Evolutionary conservation across 2,329 filamentous ascomycete genomes (phyloP), one percentile per base, ranked within the genome.

Genomic region (Escovopsis sp.): DNA sequence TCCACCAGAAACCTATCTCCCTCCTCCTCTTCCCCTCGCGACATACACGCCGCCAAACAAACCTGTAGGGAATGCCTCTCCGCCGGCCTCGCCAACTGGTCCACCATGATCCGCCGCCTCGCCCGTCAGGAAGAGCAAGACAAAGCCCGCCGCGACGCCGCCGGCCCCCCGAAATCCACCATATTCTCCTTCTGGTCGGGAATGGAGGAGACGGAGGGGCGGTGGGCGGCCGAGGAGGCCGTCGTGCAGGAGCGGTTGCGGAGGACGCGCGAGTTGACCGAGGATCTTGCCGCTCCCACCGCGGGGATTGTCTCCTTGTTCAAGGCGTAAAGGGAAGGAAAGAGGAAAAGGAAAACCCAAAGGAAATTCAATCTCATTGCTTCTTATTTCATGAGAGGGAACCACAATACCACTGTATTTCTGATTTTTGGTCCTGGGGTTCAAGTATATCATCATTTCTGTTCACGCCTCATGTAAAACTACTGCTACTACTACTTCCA

Each of bases 81-180:
- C 39, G 74, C 80, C 3, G 83, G 83, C 0, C 64, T 94, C 1
- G 67, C 70, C 5, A 92, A 94, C 52, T 94, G 87, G 87, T 70
- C 70, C 32, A 69, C 66, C 19, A 96, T 96, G 80, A 76, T 90
- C 15, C 62, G 64, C 10, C 66, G 67, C 38, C 64, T 92, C 32
- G 71, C 70, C 18, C 60, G 57, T 35, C 64, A 67, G 28, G 67
- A 73, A 47, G 53, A 55, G 28, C 51, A 51, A 25, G 50, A 53
- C 39, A 52, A 58, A 39, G 55, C 46, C n/a, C 51, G 51, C 25
- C 50, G 53, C 39, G 52, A 58, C 39, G 55, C 46, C n/a, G 44
- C 43, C 10, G 61, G 62, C 36, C 16, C 49, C 38, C n/a, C n/a
- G n/a, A 45, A 47, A 19, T 38, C 50, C 0, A 39, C 47, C 36